Evolutionary conservation across 2,329 filamentous ascomycete species (phyloP), one percentile per base, ranked within the genome.

Genomic region (Hypoxylon sp.): DNA sequence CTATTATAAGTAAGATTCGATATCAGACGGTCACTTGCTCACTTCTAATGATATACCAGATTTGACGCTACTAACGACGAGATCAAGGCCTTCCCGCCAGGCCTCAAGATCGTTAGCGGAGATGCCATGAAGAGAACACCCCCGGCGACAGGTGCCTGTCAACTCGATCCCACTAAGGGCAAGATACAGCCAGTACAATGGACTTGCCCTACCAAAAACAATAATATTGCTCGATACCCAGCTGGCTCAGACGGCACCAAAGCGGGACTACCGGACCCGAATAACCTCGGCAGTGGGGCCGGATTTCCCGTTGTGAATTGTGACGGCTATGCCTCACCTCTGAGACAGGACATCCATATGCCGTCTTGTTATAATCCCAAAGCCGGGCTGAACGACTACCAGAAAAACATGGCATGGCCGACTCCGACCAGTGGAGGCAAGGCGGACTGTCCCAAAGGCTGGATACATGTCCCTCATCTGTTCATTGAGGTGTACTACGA

Each of bases 221-320:
- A 78, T 71, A 77, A 81, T 64, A 75, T 80, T 2, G 83, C 86
- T 13, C 83, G 85, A 55, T 90, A 86, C 79, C 85, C 86, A n/a
- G 69, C 74, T 29, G 77, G 79, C 71, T 89, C 87, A 0, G 83
- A 89, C 73, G 88, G 88, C 59, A 79, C 80, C 51, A 80, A 73
- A 72, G 83, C 84, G 31, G 88, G 88, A 56, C 85, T 89, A 58
- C 80, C 81, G 54, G 85, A 88, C 70, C 80, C 84, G 39, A 73
- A 75, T 73, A 87, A 88, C 80, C 74, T 82, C 68, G 87, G 86
- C 53, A 81, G 85, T 53, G 88, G 88, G 65, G 83, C 84, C 29
- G 88, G 87, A 8, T 91, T 95, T 76, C 92, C 92, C 13, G 85
- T 89, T 75, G 83, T 86, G 75, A 87, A 90, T 76, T 93, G 92